Evolutionary conservation across 2,329 filamentous ascomycete genomes (phyloP).

Genomic region (Aspergillus ustus): DNA sequence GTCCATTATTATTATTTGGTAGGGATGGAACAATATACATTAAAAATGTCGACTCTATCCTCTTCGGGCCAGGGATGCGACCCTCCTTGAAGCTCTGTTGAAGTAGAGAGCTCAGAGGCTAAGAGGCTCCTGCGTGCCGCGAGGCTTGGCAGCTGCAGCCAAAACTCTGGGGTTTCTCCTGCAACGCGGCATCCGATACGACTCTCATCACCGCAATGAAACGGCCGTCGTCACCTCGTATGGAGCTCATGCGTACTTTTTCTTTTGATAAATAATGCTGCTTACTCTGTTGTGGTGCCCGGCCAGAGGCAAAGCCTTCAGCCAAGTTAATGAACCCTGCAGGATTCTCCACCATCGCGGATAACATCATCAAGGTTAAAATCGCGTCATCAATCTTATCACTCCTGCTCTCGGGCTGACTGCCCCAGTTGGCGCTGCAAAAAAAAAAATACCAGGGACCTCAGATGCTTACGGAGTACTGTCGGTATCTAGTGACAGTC

Average conservation of each 20-base stretch:
- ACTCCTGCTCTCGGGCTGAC: background rate
- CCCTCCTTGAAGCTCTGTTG: background rate
- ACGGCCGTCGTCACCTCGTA: background rate
- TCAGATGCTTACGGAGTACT: background rate
- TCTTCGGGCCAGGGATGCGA: background rate
- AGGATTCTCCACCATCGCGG: conserved; percentile 18
- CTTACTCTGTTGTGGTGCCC: background rate
- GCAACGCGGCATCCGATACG: background rate
- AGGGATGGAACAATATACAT: background rate
- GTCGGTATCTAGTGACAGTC: background rate
- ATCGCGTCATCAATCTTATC: conserved; percentile 42
- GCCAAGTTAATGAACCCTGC: conserved; percentile 1
- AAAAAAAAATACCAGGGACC: background rate
- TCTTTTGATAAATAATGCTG: background rate
- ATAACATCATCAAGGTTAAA: conserved; percentile 37
- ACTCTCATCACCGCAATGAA: background rate
- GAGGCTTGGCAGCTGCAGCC: conserved; percentile 16
- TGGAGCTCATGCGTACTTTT: background rate
- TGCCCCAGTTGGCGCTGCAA: background rate
- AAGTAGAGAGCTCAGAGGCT: background rate
- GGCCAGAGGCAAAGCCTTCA: background rate
- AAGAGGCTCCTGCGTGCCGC: background rate
- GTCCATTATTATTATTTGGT: background rate
- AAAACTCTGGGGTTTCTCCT: conserved; percentile 2
- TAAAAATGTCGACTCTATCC: background rate